Evolutionary conservation across 2,329 filamentous ascomycete genomes (phyloP).

Genomic region (Fusarium sp.): DNA sequence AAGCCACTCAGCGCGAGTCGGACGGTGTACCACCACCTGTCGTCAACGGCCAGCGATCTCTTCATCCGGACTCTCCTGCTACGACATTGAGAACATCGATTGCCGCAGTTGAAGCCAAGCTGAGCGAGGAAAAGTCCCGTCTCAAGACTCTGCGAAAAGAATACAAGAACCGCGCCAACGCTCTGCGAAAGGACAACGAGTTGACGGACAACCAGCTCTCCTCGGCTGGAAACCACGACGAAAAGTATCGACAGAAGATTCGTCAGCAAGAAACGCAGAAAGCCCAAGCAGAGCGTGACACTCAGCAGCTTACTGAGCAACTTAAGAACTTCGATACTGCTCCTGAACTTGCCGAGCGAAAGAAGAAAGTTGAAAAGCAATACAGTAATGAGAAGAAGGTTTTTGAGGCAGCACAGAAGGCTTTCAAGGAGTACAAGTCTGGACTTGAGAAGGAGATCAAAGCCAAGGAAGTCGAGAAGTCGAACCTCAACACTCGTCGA

Average conservation of each 20-base stretch:
- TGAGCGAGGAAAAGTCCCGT: slow-evolving; percentile 75
- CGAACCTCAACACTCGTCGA: slow-evolving; percentile 72
- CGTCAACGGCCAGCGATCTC: slow-evolving; percentile 66
- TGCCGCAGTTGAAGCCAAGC: slow-evolving; percentile 75
- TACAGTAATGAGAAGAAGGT: slow-evolving; percentile 69
- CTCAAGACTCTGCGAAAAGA: slow-evolving; percentile 80
- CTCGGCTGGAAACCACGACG: slow-evolving; percentile 78
- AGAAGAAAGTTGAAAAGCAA: slow-evolving; percentile 65
- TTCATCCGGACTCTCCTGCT: slow-evolving; percentile 80
- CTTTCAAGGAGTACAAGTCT: slow-evolving; percentile 69
- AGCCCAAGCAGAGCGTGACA: slow-evolving; percentile 71
- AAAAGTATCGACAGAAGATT: slow-evolving; percentile 80
- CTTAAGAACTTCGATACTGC: slow-evolving; percentile 74
- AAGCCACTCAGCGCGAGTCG: slow-evolving; percentile 56
- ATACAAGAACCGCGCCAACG: slow-evolving; percentile 76
- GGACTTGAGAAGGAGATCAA: slow-evolving; percentile 73
- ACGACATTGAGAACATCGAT: slow-evolving; percentile 84
- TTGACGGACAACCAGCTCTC: slow-evolving; percentile 73
- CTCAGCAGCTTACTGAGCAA: slow-evolving; percentile 64
- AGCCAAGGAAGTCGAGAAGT: slow-evolving; percentile 72
- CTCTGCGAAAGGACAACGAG: slow-evolving; percentile 80
- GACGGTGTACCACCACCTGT: slow-evolving; percentile 49
- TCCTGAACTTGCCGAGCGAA: slow-evolving; percentile 71
- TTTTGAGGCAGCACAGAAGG: slow-evolving; percentile 68
- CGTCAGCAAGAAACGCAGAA: slow-evolving; percentile 81